Evolutionary conservation across 2,329 filamentous ascomycete genomes (phyloP).

Genomic region (Coniochaeta ligniaria): DNA sequence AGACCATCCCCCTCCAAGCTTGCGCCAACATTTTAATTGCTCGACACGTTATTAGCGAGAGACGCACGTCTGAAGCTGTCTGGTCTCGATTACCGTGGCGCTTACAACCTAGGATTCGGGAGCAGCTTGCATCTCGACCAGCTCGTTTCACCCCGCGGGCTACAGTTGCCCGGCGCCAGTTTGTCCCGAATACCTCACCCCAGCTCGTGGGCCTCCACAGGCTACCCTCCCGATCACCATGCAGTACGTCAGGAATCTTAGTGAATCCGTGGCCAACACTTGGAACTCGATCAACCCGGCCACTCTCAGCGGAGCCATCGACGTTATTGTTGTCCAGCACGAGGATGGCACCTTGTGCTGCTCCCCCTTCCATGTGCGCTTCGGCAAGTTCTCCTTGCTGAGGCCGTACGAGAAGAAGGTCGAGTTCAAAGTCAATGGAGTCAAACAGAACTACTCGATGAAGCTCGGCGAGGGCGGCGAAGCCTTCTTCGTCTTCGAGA

Average conservation of each 20-base stretch:
- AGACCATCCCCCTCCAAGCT: neutral
- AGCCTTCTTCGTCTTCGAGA: constrained; percentile 98
- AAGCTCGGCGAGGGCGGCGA: constrained; percentile 96
- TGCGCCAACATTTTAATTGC: neutral
- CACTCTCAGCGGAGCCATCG: constrained; percentile 93
- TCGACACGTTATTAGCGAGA: neutral
- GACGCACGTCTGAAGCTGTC: neutral
- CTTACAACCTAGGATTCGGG: neutral
- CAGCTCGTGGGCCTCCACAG: neutral
- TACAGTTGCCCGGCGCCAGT: neutral
- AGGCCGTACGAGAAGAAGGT: constrained; percentile 98
- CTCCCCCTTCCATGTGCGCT: constrained; percentile 96
- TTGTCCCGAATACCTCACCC: neutral
- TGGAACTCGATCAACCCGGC: constrained; percentile 99
- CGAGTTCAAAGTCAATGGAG: constrained; percentile 90
- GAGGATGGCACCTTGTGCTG: constrained; percentile 85
- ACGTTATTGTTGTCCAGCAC: constrained; percentile 96
- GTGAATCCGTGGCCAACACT: constrained; percentile 92
- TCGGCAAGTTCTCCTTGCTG: constrained; percentile 95
- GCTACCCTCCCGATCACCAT: constrained; percentile 40
- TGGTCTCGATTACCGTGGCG: neutral
- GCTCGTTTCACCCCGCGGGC: neutral
- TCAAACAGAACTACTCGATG: constrained; percentile 92
- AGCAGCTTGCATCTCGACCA: neutral
- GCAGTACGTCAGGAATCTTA: constrained; percentile 97